Evolutionary conservation across 345 rosid species (phyloP), one percentile per base, ranked within the genome.

Genomic region (Mangifera indica): DNA sequence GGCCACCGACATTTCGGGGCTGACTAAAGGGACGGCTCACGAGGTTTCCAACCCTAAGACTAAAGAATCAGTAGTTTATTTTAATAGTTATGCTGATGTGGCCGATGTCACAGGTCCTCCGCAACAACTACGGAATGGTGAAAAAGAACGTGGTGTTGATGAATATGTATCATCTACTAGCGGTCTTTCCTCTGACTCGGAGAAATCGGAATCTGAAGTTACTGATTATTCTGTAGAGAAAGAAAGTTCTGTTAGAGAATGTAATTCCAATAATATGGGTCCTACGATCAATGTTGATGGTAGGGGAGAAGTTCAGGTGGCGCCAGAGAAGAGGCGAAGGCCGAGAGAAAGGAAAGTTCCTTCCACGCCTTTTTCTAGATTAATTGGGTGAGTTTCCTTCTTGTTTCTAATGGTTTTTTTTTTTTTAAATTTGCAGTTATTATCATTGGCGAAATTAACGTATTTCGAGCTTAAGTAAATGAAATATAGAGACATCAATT

Each of bases 321-420:
- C 71, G 34, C 65, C 34, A 46, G 65, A 67, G 76, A 85, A 87
- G 85, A 88, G 93, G 83, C 81, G 98, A 73, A 89, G 70, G 78
- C 96, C 84, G 3, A 89, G 98, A 87, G 99, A 91, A 74, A 74
- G 91, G 81, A 89, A 86, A 74, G 97, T 91, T 82, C 99, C 99
- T 53, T 82, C 97, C 42, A 95, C 98, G 3, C 97, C 99, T 2
- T 82, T 95, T 67, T 76, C 97, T 12, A 86, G 99, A 83, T 95
- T 97, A 44, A 68, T 89, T 68, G 98, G 99, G 99, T 92, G 74
- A 83, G 81, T 37, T 2, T 51, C 13, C 57, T 40, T 17, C 59
- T 17, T 20, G 21, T 61, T n/a, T 42, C 21, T 21, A 26, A 15
- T 66, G 32, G 11, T 49, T 44, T 3, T 10, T 22, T 10, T 51